Evolutionary conservation across 2,329 filamentous ascomycete genomes (phyloP).

Genomic region (Zymoseptoria ardabiliae): DNA sequence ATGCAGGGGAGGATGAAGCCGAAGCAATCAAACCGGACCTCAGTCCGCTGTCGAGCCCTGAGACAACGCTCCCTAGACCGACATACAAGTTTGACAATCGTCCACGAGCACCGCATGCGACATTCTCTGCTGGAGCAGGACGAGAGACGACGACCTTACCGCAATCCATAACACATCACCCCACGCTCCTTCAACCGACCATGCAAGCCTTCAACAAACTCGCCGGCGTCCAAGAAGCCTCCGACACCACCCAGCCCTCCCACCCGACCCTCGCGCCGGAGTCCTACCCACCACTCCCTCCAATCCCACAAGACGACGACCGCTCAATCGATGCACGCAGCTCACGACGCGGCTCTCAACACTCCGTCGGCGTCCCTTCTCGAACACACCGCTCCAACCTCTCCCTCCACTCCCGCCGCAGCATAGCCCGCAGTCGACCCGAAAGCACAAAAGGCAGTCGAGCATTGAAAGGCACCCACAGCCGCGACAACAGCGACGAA

Average conservation of each 20-base stretch:
- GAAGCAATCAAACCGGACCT: neutral
- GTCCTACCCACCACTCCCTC: slow-evolving; percentile 18
- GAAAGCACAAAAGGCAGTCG: slow-evolving; percentile 4
- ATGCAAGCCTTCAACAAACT: slow-evolving; percentile 31
- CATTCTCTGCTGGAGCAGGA: neutral
- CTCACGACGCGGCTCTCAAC: neutral
- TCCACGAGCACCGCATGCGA: neutral
- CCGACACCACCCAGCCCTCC: slow-evolving; percentile 15
- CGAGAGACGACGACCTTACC: neutral
- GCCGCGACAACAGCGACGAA: slow-evolving; percentile 1
- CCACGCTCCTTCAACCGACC: neutral
- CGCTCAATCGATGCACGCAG: slow-evolving; percentile 9
- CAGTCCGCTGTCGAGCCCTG: neutral
- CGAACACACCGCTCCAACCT: slow-evolving; percentile 23
- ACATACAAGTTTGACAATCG: too few species aligned
- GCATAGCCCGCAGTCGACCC: slow-evolving; percentile 13
- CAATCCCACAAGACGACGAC: slow-evolving; percentile 16
- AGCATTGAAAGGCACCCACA: slow-evolving; percentile 1
- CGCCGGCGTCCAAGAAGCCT: slow-evolving; percentile 28
- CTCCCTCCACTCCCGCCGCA: slow-evolving; percentile 27
- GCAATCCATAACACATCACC: neutral
- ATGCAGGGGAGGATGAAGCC: neutral
- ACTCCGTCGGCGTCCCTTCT: slow-evolving; percentile 2
- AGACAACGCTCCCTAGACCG: neutral
- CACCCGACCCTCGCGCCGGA: slow-evolving; percentile 9